Evolutionary conservation across 805 yeast species (phyloP).

Genomic region (Saccharomycopsis vini): DNA sequence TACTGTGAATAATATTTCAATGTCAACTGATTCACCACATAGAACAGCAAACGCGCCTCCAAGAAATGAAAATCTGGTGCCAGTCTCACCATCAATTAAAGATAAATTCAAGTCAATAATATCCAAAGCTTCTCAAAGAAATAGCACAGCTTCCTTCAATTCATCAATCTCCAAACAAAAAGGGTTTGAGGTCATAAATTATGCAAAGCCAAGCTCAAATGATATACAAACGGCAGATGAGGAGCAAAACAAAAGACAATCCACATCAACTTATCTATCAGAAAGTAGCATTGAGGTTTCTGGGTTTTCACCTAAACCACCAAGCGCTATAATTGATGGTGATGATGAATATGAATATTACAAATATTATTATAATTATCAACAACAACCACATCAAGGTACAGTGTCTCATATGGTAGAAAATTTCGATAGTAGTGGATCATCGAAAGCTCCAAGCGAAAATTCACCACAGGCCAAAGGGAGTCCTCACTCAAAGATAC

Average conservation of each 20-base stretch:
- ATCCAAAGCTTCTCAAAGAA: constrained; percentile 15
- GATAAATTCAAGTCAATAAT: constrained; percentile 18
- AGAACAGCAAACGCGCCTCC: too few relatives aligned
- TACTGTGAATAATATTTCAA: too few relatives aligned
- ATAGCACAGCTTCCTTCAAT: constrained; percentile 9
- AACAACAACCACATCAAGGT: constrained; percentile 18
- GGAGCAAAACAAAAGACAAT: constrained; percentile 1
- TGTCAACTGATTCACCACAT: too few relatives aligned
- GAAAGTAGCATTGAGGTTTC: constrained; percentile 10
- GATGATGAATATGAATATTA: constrained; percentile 20
- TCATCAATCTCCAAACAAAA: constrained; percentile 7
- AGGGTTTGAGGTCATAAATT: constrained; percentile 16
- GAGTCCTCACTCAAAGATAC: background rate
- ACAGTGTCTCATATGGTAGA: constrained; percentile 16
- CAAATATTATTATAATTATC: constrained; percentile 18
- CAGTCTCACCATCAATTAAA: too few relatives aligned
- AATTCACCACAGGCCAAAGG: background rate
- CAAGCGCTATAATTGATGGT: constrained; percentile 14
- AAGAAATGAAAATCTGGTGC: too few relatives aligned
- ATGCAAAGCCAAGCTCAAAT: too few relatives aligned
- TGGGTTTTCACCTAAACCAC: constrained; percentile 15
- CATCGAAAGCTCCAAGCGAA: constrained; percentile 6
- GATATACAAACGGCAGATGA: too few relatives aligned
- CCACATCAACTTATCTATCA: constrained; percentile 11
- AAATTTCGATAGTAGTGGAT: constrained; percentile 13